phyloP scores from a whole-genome alignment of 805 yeast genomes.

The Kuraishia hungarica region DNA sequence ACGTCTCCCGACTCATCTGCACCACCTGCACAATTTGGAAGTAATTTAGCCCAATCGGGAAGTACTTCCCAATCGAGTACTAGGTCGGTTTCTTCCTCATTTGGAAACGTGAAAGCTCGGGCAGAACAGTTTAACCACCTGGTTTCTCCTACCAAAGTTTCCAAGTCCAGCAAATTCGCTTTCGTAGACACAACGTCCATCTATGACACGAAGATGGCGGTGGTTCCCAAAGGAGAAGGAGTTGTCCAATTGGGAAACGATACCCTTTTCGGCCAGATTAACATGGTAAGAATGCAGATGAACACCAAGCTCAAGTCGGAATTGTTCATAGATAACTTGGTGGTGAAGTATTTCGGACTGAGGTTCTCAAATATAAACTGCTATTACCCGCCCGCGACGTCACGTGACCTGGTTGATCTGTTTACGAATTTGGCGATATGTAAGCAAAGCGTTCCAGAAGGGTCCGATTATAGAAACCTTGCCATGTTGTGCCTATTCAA shows the following conservation, averaged over 20 bases:
- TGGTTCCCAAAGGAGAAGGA: not conserved
- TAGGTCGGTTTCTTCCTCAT: too few species aligned
- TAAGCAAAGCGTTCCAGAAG: not conserved
- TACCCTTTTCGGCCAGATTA: not conserved
- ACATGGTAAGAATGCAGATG: not conserved
- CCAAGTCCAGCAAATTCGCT: not conserved
- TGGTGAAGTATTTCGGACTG: not conserved
- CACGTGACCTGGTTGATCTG: not conserved
- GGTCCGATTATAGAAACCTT: not conserved
- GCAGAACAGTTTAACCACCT: not conserved
- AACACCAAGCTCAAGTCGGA: not conserved
- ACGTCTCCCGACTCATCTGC: too few species aligned
- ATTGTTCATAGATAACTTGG: not conserved
- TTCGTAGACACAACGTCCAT: not conserved
- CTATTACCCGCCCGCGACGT: not conserved
- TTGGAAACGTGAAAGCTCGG: not conserved
- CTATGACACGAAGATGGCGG: not conserved
- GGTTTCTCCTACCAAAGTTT: not conserved
- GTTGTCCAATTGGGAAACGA: not conserved
- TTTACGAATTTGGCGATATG: not conserved
- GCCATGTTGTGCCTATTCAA: not conserved
- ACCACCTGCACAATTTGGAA: too few species aligned
- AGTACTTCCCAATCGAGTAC: too few species aligned
- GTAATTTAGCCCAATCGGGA: too few species aligned
- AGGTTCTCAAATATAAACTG: conserved; percentile 1